Evolutionary conservation across 257 asterid species (phyloP), one percentile per base, ranked within the genome.

Genomic region (Solanum rostratum): DNA sequence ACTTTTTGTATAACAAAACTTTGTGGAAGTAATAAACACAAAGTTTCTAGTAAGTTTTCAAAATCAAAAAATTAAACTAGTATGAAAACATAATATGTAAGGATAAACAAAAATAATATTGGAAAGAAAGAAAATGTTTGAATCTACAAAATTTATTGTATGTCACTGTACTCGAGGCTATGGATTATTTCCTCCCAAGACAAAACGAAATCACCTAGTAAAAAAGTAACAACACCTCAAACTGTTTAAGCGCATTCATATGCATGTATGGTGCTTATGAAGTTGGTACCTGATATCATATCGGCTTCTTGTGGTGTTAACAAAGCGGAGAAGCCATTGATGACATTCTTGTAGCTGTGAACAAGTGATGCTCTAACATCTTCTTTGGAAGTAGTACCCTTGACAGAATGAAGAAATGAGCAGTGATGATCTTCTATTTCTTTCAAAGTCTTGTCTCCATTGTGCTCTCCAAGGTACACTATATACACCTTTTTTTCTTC

Each of bases 251-350:
- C 45, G 37, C 9, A 6, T 39, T 5, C 7, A 4, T 53, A 16
- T 10, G 5, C 29, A 6, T 2, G 20, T 50, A 19, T 50, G 11
- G 7, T 20, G 6, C 41, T 68, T n/a, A n/a, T 16, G 45, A 9
- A 63, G 39, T 62, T 24, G 0, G 9, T 24, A 88, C 90, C 87
- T 33, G 93, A 88, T 70, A 91, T 69, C 27, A n/a, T 73, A 11
- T 79, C 30, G 7, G 90, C 93, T 91, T 91, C 94, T 59, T 89
- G 80, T 4, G 90, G 90, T 12, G 88, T 87, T 70, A 90, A 92
- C 73, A 87, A 41, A 5, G 93, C 94, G 5, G 93, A 88, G 91
- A 91, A 91, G 83, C 94, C 94, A 71, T 90, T 90, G 83, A 91
- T 90, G 46, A 81, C 86, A 7, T 90, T 88, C 74, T 87, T 89